phyloP scores from a whole-genome alignment of 2,329 filamentous ascomycete genomes.

The Ilyonectria sp. region DNA sequence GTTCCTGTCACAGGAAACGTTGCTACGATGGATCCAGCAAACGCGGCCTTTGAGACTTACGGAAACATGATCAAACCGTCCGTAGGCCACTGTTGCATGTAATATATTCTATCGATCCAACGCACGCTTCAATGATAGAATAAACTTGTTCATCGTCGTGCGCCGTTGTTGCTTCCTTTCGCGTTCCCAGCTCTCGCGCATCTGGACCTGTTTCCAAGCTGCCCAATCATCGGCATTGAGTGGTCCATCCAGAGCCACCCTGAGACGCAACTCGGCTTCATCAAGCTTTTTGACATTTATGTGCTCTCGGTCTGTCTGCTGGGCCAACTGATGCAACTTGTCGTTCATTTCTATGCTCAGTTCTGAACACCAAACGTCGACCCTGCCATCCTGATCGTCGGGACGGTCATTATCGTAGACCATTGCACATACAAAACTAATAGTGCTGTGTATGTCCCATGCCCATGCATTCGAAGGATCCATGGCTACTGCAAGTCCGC shows the following conservation, averaged over 20 bases:
- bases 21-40: no score
- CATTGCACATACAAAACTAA: conserved; percentile 23
- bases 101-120: background rate
- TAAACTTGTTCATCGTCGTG: background rate
- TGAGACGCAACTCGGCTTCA: conserved; percentile 6
- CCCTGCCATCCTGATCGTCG: background rate
- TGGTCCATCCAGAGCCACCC: conserved; percentile 24
- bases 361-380: conserved; percentile 17
- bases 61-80: no score
- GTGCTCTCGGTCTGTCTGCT: conserved; percentile 1
- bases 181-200: background rate
- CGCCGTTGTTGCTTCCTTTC: background rate
- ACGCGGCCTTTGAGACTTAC: no score
- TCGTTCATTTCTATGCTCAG: conserved; percentile 15
- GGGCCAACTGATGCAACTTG: conserved; percentile 10
- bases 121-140: background rate
- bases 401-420: conserved; percentile 1
- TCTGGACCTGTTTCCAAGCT: background rate
- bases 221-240: conserved; percentile 13
- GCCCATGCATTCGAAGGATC: background rate
- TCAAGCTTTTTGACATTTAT: background rate
- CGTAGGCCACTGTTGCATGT: no score
- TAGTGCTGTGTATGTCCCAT: conserved; percentile 8
- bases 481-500: background rate
- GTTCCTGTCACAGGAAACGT: no score